Base-by-base conservation (phyloP, 352 stramenopile genomes). In the Globisporangium solare region DNA sequence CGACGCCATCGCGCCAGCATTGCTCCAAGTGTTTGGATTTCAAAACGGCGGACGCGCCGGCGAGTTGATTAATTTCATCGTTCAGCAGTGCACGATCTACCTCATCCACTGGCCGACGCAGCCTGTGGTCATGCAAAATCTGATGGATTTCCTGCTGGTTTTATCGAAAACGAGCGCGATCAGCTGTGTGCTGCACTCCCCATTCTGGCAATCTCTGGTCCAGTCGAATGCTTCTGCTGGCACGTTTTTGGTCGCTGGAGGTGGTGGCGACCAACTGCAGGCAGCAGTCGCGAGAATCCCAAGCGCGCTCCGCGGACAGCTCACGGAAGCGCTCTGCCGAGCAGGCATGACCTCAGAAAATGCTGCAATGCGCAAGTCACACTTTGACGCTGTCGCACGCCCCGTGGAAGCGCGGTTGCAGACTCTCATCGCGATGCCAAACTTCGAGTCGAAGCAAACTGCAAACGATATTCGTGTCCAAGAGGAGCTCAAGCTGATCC, bases 61-160 rank as follows among this genome's bases (percentile, higher is more conserved):
- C 2, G 76, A 91, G 37, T 55, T 95, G 10, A 61, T 92, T 15
- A 78, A 77, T 47, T 89, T 95, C 41, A 63, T 93, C 15, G 67
- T 92, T 1, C 70, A 92, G 54, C 71, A 86, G 43, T 68, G 67
- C 39, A 85, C 76, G 6, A 51, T 83, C 21, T 95, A 93, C 42
- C 51, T 95, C 39, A 69, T 89, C 37, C 74, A 92, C 60, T 95
- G 85, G 85, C 75, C 84, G 0, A 92, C 83, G 1, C 81, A 95
- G 27, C 83, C 85, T 0, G 64, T 91, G 3, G 82, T 95, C 47
- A 92, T 92, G 73, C 67, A 93, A 60, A 81, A 95, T 35, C 61
- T 91, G 5, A 87, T 94, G 48, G 71, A 92, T 43, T 86, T 88
- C 22, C 58, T 94, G 24, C 56, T 94, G 27, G 62, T 85, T 43